Evolutionary conservation across 1,284 basidiomycete genomes (phyloP).

Genomic region (Pseudozyma thailandica): DNA sequence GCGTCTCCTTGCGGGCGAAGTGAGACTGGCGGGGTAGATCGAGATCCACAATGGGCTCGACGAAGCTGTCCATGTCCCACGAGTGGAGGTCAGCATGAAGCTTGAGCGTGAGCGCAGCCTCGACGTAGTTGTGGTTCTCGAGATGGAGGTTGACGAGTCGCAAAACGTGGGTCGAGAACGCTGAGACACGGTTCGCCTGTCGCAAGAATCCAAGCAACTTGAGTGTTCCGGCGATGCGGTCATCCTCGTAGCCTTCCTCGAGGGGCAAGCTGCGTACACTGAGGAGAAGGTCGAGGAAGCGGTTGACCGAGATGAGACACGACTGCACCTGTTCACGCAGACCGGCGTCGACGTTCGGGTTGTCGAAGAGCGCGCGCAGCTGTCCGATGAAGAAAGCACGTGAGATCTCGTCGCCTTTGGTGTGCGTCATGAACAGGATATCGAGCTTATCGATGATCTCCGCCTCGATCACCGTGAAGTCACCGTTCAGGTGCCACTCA

Average conservation of each 20-base stretch:
- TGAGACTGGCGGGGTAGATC: conserved; percentile 89
- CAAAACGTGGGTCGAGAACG: conserved; percentile 62
- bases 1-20: conserved; percentile 86
- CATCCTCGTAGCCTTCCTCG: conserved; percentile 73
- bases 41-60: conserved; percentile 73
- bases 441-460: conserved; percentile 95
- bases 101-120: conserved; percentile 85
- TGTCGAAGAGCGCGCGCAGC: conserved; percentile 85
- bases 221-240: conserved; percentile 90
- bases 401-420: conserved; percentile 87
- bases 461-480: conserved; percentile 75
- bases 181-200: conserved; percentile 60
- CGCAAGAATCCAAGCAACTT: conserved; percentile 70
- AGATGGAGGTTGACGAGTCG: conserved; percentile 73
- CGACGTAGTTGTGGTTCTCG: conserved; percentile 86
- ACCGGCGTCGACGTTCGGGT: conserved; percentile 80
- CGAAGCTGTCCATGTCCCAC: conserved; percentile 81
- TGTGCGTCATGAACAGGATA: conserved; percentile 87
- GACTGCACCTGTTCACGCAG: conserved; percentile 80
- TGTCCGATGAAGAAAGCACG: conserved; percentile 93
- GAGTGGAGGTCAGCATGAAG: conserved; percentile 91
- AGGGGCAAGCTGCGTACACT: conserved; percentile 82
- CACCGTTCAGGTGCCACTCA: conserved; percentile 71
- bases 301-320: conserved; percentile 89
- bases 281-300: conserved; percentile 92